Evolutionary conservation across 345 rosid genomes (phyloP), one percentile per base, ranked within the genome.

Genomic region (Citrus australasica): DNA sequence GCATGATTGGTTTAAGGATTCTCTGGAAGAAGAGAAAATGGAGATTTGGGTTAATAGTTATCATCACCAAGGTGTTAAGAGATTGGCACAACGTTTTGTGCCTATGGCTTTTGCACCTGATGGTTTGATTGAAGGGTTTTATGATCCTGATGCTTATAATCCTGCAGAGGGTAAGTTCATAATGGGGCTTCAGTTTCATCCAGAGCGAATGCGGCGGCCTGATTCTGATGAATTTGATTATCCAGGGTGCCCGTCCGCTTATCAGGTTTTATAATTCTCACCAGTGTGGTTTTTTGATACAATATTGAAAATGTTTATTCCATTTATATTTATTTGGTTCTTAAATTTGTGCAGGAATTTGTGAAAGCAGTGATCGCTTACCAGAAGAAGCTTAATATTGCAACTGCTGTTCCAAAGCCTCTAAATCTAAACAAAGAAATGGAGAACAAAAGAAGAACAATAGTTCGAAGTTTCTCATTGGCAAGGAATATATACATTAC

Each of bases 11-110:
- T 94, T 94, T 27, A 82, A 82, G 76, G 92, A 87, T 75, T 91
- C 95, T 32, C 59, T 92, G 71, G 86, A 87, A 42, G 88, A 71
- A 40, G 88, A 75, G 35, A 85, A 76, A 71, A 86, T 86, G 92
- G 92, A 91, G 80, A 90, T 94, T 62, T 68, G 53, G 82, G 98
- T 94, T 46, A 94, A 92, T 60, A 92, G 98, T 78, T 94, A 94
- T 83, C 98, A 94, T 55, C 98, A 94, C 77, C 97, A 94, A 84
- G 96, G 98, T 14, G 94, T 94, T 30, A 94, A 90, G 84, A 89
- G 82, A 79, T 83, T 91, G 78, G 94, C 93, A 0, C 86, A 84
- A 35, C 84, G 97, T 69, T 92, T 94, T 11, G 88, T 90, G 55
- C 93, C 97, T 0, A 92, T 90, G 96, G 96, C 96, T 24, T 92